phyloP scores from a whole-genome alignment of 2,329 filamentous ascomycete genomes.

The Tolypocladium cylindrosporum region DNA sequence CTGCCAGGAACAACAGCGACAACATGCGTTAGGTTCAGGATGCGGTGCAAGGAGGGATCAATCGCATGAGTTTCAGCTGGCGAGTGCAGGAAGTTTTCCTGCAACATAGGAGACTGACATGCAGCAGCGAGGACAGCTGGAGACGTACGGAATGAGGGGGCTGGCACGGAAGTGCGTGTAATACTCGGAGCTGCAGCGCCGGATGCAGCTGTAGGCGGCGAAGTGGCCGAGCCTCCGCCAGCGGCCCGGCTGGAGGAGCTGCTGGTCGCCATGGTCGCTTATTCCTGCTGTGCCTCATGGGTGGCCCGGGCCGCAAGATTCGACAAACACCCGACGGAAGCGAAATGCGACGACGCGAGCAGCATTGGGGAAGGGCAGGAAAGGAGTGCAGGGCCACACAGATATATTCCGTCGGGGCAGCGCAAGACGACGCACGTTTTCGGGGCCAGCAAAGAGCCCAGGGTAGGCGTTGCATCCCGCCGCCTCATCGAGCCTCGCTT shows the following conservation, averaged over 20 bases:
- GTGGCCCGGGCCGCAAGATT: background rate
- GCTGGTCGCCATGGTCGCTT: background rate
- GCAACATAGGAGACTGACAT: background rate
- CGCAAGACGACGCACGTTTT: background rate
- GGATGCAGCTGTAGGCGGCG: background rate
- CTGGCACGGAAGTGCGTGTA: background rate
- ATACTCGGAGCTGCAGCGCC: background rate
- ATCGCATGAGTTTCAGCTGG: background rate
- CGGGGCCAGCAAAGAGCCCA: background rate
- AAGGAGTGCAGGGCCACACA: background rate
- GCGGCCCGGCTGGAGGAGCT: background rate
- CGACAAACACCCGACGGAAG: background rate
- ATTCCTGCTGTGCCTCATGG: background rate
- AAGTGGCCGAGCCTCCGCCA: background rate
- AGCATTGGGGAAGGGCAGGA: background rate
- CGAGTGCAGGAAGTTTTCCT: background rate
- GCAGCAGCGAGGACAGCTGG: background rate
- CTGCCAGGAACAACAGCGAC: background rate
- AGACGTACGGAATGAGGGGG: background rate
- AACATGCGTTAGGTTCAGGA: background rate
- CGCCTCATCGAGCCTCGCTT: background rate
- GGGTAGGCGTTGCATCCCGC: background rate
- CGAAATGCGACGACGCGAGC: background rate
- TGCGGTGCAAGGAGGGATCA: background rate
- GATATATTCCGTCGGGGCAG: background rate